These are phyloP conservation scores for Scytalidium lignicola DNA, from an alignment of 2,329 filamentous ascomycete genomes.

Conservation along the genomic window DNA sequence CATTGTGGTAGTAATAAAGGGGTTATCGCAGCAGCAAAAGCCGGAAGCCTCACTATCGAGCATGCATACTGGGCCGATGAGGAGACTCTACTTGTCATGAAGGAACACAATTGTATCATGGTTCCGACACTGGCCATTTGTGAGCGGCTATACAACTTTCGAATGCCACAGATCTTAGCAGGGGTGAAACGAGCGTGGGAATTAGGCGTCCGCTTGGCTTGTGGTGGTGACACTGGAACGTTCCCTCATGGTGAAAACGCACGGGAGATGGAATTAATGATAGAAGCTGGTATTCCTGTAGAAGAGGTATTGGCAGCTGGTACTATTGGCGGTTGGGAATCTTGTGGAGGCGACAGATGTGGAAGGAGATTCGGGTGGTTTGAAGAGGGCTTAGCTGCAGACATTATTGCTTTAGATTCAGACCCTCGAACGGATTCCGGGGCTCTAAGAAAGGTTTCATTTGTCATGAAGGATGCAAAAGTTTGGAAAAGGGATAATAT, in stretches of 20 bases:
- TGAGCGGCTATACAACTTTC: conserved; percentile 28
- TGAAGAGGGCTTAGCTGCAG: conserved; percentile 42
- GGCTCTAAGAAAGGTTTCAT: conserved; percentile 42
- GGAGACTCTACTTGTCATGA: conserved; percentile 40
- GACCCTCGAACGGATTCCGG: conserved; percentile 36
- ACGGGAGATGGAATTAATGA: conserved; percentile 49
- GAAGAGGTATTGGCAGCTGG: conserved; percentile 44
- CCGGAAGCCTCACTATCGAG: conserved; percentile 44
- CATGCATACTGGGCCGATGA: conserved; percentile 35
- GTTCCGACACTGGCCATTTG: conserved; percentile 47
- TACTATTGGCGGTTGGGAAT: conserved; percentile 49
- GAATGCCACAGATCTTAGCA: conserved; percentile 28
- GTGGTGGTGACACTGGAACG: conserved; percentile 49
- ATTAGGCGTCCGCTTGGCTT: conserved; percentile 43
- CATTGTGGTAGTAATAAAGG: conserved; percentile 38
- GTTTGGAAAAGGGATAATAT: conserved; percentile 39
- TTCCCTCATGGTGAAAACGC: conserved; percentile 48
- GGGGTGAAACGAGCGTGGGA: conserved; percentile 41
- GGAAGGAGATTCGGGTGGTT: conserved; percentile 48
- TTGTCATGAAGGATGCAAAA: conserved; percentile 53
- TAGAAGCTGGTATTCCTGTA: conserved; percentile 43
- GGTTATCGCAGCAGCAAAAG: conserved; percentile 39
- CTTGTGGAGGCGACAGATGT: conserved; percentile 47
- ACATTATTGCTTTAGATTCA: conserved; percentile 44
- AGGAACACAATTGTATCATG: conserved; percentile 39